phyloP scores from a whole-genome alignment of 1,284 basidiomycete genomes.

The Sporisorium graminicola region DNA sequence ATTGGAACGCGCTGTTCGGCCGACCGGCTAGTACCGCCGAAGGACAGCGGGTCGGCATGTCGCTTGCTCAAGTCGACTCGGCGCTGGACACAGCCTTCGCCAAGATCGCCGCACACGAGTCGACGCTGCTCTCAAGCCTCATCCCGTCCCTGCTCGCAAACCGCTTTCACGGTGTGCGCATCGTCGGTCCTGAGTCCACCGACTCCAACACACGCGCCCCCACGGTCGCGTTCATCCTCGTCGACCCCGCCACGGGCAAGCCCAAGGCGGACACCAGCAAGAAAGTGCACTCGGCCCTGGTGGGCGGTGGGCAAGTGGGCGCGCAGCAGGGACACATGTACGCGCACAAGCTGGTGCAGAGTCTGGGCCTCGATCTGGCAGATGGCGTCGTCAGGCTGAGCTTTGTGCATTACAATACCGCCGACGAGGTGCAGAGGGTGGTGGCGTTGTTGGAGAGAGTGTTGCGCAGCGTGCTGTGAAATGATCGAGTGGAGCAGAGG shows the following conservation, averaged over 20 bases:
- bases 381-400: slow-evolving; percentile 82
- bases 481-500: background rate
- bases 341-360: slow-evolving; percentile 77
- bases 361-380: slow-evolving; percentile 67
- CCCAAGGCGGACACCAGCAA: slow-evolving; percentile 73
- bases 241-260: slow-evolving; percentile 66
- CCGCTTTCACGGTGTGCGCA: slow-evolving; percentile 71
- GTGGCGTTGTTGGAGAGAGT: slow-evolving; percentile 73
- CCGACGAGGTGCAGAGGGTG: slow-evolving; percentile 77
- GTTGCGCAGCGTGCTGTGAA: slow-evolving; percentile 15
- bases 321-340: slow-evolving; percentile 84
- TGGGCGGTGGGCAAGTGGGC: slow-evolving; percentile 75
- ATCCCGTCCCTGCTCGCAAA: slow-evolving; percentile 71
- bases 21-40: background rate
- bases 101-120: slow-evolving; percentile 73
- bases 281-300: slow-evolving; percentile 74
- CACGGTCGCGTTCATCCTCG: slow-evolving; percentile 80
- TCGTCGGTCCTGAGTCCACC: slow-evolving; percentile 76
- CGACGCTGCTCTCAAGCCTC: slow-evolving; percentile 71
- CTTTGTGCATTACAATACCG: slow-evolving; percentile 84
- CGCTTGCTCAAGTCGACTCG: background rate
- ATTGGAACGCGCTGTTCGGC: slow-evolving; percentile 25
- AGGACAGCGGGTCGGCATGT: background rate
- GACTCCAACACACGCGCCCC: slow-evolving; percentile 72
- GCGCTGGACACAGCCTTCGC: slow-evolving; percentile 59